Evolutionary conservation across 768 basidiomycete genomes (phyloP).

Genomic region (Leccinum subgranulosum): DNA sequence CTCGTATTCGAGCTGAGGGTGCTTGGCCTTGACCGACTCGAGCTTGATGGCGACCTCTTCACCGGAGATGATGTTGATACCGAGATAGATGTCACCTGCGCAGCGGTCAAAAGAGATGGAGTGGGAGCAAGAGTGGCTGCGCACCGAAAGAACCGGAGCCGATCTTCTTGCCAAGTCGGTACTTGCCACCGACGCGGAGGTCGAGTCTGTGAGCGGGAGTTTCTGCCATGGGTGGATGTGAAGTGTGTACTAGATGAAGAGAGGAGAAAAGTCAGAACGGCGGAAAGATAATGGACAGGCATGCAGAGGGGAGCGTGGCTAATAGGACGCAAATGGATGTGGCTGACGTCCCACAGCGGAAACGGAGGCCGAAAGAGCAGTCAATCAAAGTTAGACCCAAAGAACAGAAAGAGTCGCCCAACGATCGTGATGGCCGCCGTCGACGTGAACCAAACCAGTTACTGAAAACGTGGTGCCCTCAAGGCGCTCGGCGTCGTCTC

Average conservation of each 20-base stretch:
- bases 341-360: constrained; percentile 29
- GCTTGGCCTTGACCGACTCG: constrained; percentile 99
- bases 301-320: constrained; percentile 30
- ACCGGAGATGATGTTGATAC: constrained; percentile 99
- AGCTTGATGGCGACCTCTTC: constrained; percentile 99
- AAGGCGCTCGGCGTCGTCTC: constrained; percentile 21
- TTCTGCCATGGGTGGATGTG: constrained; percentile 63
- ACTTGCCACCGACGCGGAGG: constrained; percentile 90
- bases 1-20: constrained; percentile 99
- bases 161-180: constrained; percentile 98
- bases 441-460: constrained; percentile 1
- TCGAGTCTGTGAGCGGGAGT: constrained; percentile 69
- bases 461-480: constrained; percentile 28
- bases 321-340: constrained; percentile 34
- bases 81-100: constrained; percentile 96
- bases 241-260: constrained; percentile 8
- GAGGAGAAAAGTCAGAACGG: constrained; percentile 13
- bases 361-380: constrained; percentile 1
- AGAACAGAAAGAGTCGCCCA: background rate
- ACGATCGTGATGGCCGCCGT: constrained; percentile 5
- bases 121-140: constrained; percentile 28
- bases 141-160: constrained; percentile 96
- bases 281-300: constrained; percentile 22
- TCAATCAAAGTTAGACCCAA: background rate
- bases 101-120: constrained; percentile 7